These are phyloP conservation scores for Rhizopogon vesiculosus DNA, from an alignment of 768 basidiomycete species.

Conservation along the genomic window DNA sequence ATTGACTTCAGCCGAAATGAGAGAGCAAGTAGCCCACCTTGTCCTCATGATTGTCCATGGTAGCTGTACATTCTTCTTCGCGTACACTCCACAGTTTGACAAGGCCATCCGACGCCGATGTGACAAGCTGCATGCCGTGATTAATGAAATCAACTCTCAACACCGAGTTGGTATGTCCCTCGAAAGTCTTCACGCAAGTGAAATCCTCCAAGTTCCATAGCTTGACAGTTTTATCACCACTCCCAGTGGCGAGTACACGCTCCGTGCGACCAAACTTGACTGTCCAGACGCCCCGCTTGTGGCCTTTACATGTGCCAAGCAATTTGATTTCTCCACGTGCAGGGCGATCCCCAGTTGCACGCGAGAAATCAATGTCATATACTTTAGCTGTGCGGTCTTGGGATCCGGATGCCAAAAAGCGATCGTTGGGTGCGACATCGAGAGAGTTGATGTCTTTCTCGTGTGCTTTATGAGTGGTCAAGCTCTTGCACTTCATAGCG, in stretches of 20 bases:
- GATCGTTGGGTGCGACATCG: constrained; percentile 88
- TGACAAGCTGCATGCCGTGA: constrained; percentile 79
- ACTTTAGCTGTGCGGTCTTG: constrained; percentile 95
- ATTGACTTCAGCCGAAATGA: neutral
- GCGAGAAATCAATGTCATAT: constrained; percentile 65
- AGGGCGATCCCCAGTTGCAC: constrained; percentile 33
- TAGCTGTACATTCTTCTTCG: constrained; percentile 82
- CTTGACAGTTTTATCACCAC: constrained; percentile 92
- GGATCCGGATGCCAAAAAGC: constrained; percentile 85
- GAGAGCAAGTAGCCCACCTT: constrained; percentile 52
- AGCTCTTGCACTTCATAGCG: constrained; percentile 56
- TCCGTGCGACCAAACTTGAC: constrained; percentile 86
- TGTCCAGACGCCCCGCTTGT: constrained; percentile 95
- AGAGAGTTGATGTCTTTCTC: constrained; percentile 99
- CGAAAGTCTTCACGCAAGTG: constrained; percentile 92
- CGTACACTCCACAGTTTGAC: constrained; percentile 94
- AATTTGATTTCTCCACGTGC: constrained; percentile 68
- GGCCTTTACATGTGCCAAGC: constrained; percentile 88
- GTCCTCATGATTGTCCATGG: constrained; percentile 96
- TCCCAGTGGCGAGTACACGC: constrained; percentile 84
- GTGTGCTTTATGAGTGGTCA: constrained; percentile 87
- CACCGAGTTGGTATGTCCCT: constrained; percentile 97
- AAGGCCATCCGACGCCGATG: constrained; percentile 88
- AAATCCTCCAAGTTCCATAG: constrained; percentile 94
- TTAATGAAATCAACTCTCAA: constrained; percentile 89